A percentile compares a stretch with the other conserved stretches of the same genome.
These are phyloP conservation scores for Penicillium paradoxum DNA, from an alignment of 495 filamentous ascomycete species.

Conservation along the genomic window DNA sequence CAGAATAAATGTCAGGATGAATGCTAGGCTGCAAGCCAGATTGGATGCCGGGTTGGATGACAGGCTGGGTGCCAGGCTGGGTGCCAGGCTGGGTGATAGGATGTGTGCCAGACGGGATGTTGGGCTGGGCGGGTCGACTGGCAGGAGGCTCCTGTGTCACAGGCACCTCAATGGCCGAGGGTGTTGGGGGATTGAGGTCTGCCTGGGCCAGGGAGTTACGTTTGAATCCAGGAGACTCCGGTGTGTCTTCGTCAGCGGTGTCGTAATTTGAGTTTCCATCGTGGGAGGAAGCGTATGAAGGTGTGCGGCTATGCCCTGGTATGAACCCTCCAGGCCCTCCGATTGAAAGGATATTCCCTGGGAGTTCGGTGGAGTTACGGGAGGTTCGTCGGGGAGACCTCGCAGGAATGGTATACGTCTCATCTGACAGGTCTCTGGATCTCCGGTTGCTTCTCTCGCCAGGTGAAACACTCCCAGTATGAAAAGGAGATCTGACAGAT, in stretches of 20 bases:
- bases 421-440: conserved; percentile 1
- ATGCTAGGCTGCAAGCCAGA: not conserved
- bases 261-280: conserved; percentile 31
- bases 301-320: conserved; percentile 12
- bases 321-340: not conserved
- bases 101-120: not conserved
- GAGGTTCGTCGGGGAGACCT: not conserved
- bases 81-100: too few species aligned
- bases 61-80: not conserved
- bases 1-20: not conserved
- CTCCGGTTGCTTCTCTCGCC: not conserved
- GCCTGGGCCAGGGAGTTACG: not conserved
- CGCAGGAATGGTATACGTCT: not conserved
- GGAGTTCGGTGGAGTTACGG: not conserved
- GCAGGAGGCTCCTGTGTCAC: not conserved
- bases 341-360: not conserved
- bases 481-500: conserved; percentile 3
- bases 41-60: not conserved
- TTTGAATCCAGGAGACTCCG: conserved; percentile 11
- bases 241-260: conserved; percentile 34
- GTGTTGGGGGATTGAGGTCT: not conserved
- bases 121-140: not conserved
- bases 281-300: conserved; percentile 15
- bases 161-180: not conserved
- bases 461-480: conserved; percentile 2